Conservation (phyloP, 306 rosid genomes). For the Glycine soja region DNA sequence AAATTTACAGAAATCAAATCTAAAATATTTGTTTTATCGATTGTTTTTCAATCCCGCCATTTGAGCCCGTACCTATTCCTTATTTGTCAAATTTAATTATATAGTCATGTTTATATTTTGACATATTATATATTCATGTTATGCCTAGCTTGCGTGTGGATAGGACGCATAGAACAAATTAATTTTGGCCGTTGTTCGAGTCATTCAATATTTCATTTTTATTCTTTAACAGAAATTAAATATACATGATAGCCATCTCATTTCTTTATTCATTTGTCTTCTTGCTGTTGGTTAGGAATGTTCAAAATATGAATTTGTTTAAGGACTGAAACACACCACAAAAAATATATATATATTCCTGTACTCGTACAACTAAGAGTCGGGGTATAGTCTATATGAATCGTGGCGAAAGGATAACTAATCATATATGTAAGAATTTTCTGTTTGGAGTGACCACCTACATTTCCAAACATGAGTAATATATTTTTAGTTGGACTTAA, state of each 20-base stretch:
- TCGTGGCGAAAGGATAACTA: not conserved
- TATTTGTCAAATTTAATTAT: too few species aligned
- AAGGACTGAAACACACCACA: not conserved
- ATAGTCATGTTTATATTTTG: too few species aligned
- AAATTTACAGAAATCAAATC: not conserved
- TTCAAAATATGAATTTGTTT: conserved; percentile 38
- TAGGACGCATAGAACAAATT: conserved; percentile 8
- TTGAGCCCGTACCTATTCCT: too few species aligned
- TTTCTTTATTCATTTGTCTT: conserved; percentile 47
- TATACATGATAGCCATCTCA: conserved; percentile 31
- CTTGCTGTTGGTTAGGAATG: conserved; percentile 62
- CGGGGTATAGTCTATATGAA: not conserved
- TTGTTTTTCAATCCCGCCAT: not conserved
- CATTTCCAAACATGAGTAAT: not conserved
- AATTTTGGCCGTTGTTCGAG: not conserved
- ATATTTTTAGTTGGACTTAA: not conserved
- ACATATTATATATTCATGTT: not conserved
- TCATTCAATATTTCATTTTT: conserved; percentile 19
- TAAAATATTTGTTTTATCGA: not conserved
- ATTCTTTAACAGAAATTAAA: conserved; percentile 7
- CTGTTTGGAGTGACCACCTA: not conserved
- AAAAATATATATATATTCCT: not conserved
- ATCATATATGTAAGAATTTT: not conserved
- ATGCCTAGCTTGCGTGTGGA: not conserved
- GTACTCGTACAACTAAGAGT: not conserved